Conservation (phyloP, 371 early-diverging fungal genomes). For the Mortierella sp. region DNA sequence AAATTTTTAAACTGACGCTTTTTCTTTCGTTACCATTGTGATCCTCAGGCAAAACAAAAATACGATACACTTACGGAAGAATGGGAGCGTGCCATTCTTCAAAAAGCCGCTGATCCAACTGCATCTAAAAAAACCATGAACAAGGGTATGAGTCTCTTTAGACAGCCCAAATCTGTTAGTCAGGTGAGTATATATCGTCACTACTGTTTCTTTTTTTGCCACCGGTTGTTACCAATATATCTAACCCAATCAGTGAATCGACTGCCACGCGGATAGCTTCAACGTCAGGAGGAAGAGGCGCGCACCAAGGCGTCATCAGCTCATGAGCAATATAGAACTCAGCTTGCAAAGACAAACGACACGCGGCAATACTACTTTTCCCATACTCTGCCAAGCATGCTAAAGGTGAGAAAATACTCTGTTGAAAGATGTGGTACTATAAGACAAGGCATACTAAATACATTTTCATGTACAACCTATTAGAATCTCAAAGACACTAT, state of each 20-base stretch:
- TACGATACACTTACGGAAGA: conserved; percentile 80
- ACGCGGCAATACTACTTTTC: conserved; percentile 72
- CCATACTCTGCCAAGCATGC: conserved; percentile 72
- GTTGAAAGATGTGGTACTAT: no score
- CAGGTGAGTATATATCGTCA: conserved; percentile 58
- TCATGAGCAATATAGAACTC: conserved; percentile 80
- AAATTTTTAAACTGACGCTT: background rate
- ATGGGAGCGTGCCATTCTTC: conserved; percentile 79
- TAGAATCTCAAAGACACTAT: conserved; percentile 76
- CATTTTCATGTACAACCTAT: background rate
- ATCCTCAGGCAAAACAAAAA: conserved; percentile 67
- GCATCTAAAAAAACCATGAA: conserved; percentile 61
- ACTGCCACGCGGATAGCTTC: conserved; percentile 59
- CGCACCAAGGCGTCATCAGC: conserved; percentile 71
- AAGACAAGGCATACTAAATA: background rate
- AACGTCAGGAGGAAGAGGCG: conserved; percentile 78
- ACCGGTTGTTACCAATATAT: background rate
- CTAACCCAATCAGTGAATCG: background rate
- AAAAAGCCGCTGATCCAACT: conserved; percentile 66
- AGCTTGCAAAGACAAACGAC: conserved; percentile 71
- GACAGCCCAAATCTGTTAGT: conserved; percentile 63
- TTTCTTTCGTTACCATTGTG: background rate
- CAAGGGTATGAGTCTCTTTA: conserved; percentile 61
- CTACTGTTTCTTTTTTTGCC: background rate
- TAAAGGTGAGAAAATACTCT: conserved; percentile 60